Conservation (phyloP, 176 grass and related monocot genomes). For the Metroxylon sagu region DNA sequence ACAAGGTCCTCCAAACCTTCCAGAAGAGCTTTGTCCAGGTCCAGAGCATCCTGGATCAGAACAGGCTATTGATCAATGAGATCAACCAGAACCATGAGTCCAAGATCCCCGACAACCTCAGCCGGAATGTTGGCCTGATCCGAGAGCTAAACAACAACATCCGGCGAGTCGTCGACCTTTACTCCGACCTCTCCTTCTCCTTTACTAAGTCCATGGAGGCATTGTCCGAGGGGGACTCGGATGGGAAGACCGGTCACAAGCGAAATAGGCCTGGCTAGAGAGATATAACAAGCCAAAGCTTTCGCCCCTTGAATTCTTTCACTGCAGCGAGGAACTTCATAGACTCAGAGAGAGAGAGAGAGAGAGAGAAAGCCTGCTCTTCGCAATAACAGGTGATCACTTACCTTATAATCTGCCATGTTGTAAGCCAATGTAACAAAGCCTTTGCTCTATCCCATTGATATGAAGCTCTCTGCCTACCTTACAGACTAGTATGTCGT, state of each 20-base stretch:
- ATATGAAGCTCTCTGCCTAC: too few relatives aligned
- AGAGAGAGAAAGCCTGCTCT: too few relatives aligned
- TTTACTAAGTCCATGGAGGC: slow-evolving; percentile 42
- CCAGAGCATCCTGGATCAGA: slow-evolving; percentile 70
- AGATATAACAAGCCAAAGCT: too few relatives aligned
- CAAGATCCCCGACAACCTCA: slow-evolving; percentile 42
- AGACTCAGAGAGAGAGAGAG: too few relatives aligned
- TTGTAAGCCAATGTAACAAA: too few relatives aligned
- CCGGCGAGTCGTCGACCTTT: slow-evolving; percentile 61
- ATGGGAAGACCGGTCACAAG: slow-evolving; percentile 30
- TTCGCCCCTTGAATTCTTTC: background rate
- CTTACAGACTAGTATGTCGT: too few relatives aligned
- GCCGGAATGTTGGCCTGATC: slow-evolving; percentile 69
- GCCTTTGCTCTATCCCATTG: too few relatives aligned
- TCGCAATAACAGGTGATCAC: too few relatives aligned
- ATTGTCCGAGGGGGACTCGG: slow-evolving; percentile 56
- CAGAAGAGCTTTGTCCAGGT: slow-evolving; percentile 90
- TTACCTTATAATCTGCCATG: too few relatives aligned
- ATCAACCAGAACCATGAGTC: slow-evolving; percentile 91
- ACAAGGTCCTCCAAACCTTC: slow-evolving; percentile 56
- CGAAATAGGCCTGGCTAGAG: slow-evolving; percentile 32
- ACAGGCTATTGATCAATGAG: slow-evolving; percentile 67
- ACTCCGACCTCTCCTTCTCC: slow-evolving; percentile 53
- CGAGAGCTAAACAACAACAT: slow-evolving; percentile 89
- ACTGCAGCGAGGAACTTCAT: background rate